Evolutionary conservation across 2,329 filamentous ascomycete species (phyloP).

Genomic region (Scedosporium apiospermum): DNA sequence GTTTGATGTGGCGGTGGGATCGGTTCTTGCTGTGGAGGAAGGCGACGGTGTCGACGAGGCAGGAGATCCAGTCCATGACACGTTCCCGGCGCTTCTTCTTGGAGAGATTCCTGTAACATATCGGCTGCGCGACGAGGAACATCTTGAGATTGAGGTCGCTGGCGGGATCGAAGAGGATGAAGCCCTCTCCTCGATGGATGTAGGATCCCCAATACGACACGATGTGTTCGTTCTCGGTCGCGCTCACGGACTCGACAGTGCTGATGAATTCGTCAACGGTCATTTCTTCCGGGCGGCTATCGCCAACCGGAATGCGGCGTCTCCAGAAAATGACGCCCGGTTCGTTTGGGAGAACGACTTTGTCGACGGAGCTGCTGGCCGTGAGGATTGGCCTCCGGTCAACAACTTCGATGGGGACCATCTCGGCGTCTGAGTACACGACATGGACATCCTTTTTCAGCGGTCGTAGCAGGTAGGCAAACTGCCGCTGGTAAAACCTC

Average conservation of each 20-base stretch:
- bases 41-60: slow-evolving; percentile 57
- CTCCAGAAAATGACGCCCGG: slow-evolving; percentile 49
- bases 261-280: slow-evolving; percentile 46
- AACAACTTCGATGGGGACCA: slow-evolving; percentile 59
- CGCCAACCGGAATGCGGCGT: slow-evolving; percentile 43
- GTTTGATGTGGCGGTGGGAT: slow-evolving; percentile 60
- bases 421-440: slow-evolving; percentile 56
- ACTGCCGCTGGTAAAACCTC: slow-evolving; percentile 63
- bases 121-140: slow-evolving; percentile 55
- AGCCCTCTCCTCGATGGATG: slow-evolving; percentile 52
- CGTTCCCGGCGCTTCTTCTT: slow-evolving; percentile 51
- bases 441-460: slow-evolving; percentile 51
- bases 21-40: slow-evolving; percentile 56
- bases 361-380: slow-evolving; percentile 35
- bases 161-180: slow-evolving; percentile 56
- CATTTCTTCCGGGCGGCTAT: slow-evolving; percentile 30
- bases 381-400: slow-evolving; percentile 43
- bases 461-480: slow-evolving; percentile 57
- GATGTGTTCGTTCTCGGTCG: slow-evolving; percentile 57
- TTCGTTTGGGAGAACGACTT: slow-evolving; percentile 53
- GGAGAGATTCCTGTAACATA: slow-evolving; percentile 50
- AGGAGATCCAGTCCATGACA: slow-evolving; percentile 66
- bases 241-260: slow-evolving; percentile 49
- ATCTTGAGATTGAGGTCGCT: slow-evolving; percentile 58
- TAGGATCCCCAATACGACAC: slow-evolving; percentile 66